Conservation (phyloP, 768 basidiomycete genomes). For the Boletus reticuloceps region DNA sequence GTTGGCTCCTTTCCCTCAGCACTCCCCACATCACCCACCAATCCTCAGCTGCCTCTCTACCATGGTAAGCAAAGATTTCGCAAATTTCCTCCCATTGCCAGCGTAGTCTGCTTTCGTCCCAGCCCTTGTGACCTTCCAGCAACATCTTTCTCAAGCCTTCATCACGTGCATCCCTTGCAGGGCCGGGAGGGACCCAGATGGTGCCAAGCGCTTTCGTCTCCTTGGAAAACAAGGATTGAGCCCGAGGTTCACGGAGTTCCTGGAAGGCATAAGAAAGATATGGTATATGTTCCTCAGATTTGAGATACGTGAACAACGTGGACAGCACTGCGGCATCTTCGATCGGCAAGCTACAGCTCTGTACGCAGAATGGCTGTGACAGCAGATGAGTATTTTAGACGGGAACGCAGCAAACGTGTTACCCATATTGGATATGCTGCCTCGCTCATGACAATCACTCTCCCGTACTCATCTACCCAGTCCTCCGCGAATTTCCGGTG, state of each 20-base stretch:
- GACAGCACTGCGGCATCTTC: conserved; percentile 35
- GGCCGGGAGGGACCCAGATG: conserved; percentile 44
- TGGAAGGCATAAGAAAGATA: conserved; percentile 56
- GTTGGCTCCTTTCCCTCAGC: conserved; percentile 40
- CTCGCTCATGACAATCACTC: conserved; percentile 55
- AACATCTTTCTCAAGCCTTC: conserved; percentile 26
- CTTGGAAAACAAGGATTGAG: conserved; percentile 39
- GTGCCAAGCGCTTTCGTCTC: conserved; percentile 44
- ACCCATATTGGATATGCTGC: conserved; percentile 61
- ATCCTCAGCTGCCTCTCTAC: conserved; percentile 57
- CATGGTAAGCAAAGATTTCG: conserved; percentile 52
- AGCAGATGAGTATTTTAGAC: background rate
- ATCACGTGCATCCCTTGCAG: conserved; percentile 47
- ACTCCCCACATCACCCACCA: conserved; percentile 66
- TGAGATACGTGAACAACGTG: conserved; percentile 42
- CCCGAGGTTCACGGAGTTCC: conserved; percentile 55
- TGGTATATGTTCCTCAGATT: conserved; percentile 45
- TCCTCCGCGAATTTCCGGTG: conserved; percentile 41
- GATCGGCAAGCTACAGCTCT: conserved; percentile 33
- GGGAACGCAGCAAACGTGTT: conserved; percentile 4
- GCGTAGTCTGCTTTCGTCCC: conserved; percentile 49
- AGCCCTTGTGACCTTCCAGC: conserved; percentile 31
- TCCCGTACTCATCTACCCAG: conserved; percentile 50
- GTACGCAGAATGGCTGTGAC: conserved; percentile 48
- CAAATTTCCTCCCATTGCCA: conserved; percentile 57